These are phyloP conservation scores for Daedalea quercina DNA, from an alignment of 768 basidiomycete genomes.

Conservation along the genomic window DNA sequence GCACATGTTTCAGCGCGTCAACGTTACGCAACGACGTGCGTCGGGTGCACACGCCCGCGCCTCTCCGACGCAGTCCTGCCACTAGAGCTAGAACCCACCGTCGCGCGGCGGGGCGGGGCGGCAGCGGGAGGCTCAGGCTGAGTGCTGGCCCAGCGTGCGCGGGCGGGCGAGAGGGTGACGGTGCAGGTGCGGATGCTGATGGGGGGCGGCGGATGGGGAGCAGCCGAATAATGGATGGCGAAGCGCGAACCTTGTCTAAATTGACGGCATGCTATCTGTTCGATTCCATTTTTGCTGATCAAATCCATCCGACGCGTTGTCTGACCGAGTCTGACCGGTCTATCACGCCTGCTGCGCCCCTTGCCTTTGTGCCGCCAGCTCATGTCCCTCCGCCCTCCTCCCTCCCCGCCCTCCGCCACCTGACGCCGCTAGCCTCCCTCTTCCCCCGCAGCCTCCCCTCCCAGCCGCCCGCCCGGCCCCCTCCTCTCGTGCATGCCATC, in stretches of 20 bases:
- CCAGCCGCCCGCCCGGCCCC: neutral
- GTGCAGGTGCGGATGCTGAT: no score
- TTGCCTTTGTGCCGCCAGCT: neutral
- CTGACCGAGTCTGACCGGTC: neutral
- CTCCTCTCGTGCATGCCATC: slow-evolving; percentile 29
- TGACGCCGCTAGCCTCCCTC: neutral
- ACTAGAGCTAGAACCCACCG: no score
- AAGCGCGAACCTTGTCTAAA: slow-evolving; percentile 16
- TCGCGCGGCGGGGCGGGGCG: no score
- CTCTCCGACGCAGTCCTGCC: neutral
- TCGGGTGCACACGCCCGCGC: neutral
- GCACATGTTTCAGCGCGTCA: neutral
- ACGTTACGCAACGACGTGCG: neutral
- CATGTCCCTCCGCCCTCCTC: slow-evolving; percentile 3
- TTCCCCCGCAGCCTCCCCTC: neutral
- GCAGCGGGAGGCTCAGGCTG: no score
- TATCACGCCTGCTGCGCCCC: slow-evolving; percentile 2
- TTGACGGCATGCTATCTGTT: slow-evolving; percentile 17
- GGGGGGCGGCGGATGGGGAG: neutral
- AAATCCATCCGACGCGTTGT: slow-evolving; percentile 2
- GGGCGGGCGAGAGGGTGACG: no score
- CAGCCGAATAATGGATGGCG: neutral
- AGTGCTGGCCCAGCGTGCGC: no score
- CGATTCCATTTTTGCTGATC: slow-evolving; percentile 11
- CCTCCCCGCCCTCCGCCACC: slow-evolving; percentile 2